Evolutionary conservation across 345 rosid species (phyloP).

Genomic region (Boechera divaricarpa): DNA sequence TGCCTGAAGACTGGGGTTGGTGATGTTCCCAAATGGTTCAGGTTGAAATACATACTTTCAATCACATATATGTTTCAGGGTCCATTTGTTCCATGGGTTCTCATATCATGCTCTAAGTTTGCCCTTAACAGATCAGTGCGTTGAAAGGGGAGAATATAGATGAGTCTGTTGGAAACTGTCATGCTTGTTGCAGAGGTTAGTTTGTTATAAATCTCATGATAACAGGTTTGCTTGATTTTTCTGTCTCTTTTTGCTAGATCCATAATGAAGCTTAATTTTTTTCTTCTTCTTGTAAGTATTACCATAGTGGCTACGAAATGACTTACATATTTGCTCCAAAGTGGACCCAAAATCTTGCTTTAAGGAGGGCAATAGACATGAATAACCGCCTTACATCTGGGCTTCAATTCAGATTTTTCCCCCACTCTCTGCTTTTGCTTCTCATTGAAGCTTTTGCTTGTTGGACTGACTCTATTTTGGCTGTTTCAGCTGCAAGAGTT

Average conservation of each 20-base stretch:
- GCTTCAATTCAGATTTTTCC: slow-evolving; percentile 6
- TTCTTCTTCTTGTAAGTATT: slow-evolving; percentile 6
- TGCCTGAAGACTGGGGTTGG: no score
- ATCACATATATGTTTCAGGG: no score
- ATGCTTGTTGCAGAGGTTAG: slow-evolving; percentile 99
- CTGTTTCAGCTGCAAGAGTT: slow-evolving; percentile 89
- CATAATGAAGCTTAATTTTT: slow-evolving; percentile 13
- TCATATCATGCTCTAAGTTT: no score
- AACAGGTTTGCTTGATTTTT: neutral
- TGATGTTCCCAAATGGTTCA: no score
- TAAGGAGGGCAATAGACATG: slow-evolving; percentile 19
- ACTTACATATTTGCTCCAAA: slow-evolving; percentile 10
- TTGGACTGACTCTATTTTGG: slow-evolving; percentile 43
- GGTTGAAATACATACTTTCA: no score
- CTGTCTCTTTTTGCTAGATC: slow-evolving; percentile 11
- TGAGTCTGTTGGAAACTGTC: no score
- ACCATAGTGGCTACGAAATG: slow-evolving; percentile 18
- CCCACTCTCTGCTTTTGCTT: slow-evolving; percentile 11
- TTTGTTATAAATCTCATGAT: slow-evolving; percentile 28
- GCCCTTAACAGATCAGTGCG: no score
- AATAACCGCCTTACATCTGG: slow-evolving; percentile 23
- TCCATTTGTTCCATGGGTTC: no score
- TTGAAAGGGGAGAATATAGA: no score
- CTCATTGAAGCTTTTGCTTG: slow-evolving; percentile 24
- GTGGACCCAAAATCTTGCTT: slow-evolving; percentile 15